A percentile compares a stretch with the other conserved stretches of the same genome.
phyloP scores from a whole-genome alignment of 1,284 basidiomycete genomes.

The Neotropicomus parvogracilis region DNA sequence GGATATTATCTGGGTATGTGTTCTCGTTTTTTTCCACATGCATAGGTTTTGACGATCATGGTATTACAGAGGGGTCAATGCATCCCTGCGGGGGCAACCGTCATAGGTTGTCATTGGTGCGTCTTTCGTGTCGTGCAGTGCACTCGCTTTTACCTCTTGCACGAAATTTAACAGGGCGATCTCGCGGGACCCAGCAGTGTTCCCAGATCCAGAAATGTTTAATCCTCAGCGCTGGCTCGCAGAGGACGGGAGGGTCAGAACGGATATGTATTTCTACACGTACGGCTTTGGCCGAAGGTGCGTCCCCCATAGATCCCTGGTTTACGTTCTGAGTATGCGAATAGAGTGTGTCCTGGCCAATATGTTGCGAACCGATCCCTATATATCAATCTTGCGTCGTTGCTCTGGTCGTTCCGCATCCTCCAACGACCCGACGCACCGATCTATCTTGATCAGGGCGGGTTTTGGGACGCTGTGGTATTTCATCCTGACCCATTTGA shows the following conservation, averaged over 20 bases:
- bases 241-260: slow-evolving; percentile 28
- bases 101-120: neutral
- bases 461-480: slow-evolving; percentile 12
- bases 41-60: neutral
- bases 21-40: no score
- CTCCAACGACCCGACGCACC: slow-evolving; percentile 29
- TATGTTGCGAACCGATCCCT: slow-evolving; percentile 35
- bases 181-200: slow-evolving; percentile 10
- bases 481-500: slow-evolving; percentile 8
- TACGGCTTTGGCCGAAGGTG: slow-evolving; percentile 40
- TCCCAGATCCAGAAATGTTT: slow-evolving; percentile 35
- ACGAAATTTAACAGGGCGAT: slow-evolving; percentile 7
- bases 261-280: slow-evolving; percentile 32
- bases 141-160: neutral
- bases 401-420: slow-evolving; percentile 39
- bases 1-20: slow-evolving; percentile 55
- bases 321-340: neutral
- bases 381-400: slow-evolving; percentile 34
- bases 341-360: slow-evolving; percentile 19
- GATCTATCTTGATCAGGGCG: slow-evolving; percentile 26
- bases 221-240: slow-evolving; percentile 37
- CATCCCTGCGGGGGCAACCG: no score
- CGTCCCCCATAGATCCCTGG: neutral
- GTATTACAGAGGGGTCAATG: neutral
- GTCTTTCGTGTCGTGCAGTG: neutral